phyloP scores from a whole-genome alignment of 306 rosid genomes.

The Prunus mira region DNA sequence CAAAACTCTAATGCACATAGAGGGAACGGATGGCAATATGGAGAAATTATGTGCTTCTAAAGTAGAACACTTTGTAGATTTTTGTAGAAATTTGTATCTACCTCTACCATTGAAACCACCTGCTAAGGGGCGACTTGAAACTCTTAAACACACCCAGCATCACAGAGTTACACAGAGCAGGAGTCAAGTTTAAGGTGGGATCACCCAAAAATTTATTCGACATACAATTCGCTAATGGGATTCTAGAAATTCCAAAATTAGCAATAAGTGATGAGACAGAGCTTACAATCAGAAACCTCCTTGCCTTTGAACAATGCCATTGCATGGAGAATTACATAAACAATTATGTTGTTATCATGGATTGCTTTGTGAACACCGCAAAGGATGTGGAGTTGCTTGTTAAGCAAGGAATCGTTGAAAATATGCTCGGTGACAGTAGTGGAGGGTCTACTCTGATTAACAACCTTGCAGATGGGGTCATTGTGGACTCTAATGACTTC shows the following conservation, averaged over 20 bases:
- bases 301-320: conserved; percentile 36
- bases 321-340: not conserved
- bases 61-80: too few species aligned
- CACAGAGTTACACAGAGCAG: too few species aligned
- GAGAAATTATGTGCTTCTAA: too few species aligned
- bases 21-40: too few species aligned
- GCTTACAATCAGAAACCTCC: not conserved
- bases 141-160: too few species aligned
- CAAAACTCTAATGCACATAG: too few species aligned
- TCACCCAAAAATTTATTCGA: too few species aligned
- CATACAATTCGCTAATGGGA: too few species aligned
- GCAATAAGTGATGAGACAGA: not conserved
- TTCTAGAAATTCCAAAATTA: conserved; percentile 31
- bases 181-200: too few species aligned
- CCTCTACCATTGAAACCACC: too few species aligned
- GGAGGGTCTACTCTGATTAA: conserved; percentile 2
- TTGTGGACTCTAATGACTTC: not conserved
- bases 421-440: not conserved
- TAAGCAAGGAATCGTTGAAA: conserved; percentile 18
- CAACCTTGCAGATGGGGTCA: conserved; percentile 3
- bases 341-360: conserved; percentile 21
- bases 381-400: conserved; percentile 25
- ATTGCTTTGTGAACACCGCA: conserved; percentile 1
- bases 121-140: too few species aligned
- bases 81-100: too few species aligned